Conservation (phyloP, 495 filamentous ascomycete genomes). For the Saxophila tyrrhenica region DNA sequence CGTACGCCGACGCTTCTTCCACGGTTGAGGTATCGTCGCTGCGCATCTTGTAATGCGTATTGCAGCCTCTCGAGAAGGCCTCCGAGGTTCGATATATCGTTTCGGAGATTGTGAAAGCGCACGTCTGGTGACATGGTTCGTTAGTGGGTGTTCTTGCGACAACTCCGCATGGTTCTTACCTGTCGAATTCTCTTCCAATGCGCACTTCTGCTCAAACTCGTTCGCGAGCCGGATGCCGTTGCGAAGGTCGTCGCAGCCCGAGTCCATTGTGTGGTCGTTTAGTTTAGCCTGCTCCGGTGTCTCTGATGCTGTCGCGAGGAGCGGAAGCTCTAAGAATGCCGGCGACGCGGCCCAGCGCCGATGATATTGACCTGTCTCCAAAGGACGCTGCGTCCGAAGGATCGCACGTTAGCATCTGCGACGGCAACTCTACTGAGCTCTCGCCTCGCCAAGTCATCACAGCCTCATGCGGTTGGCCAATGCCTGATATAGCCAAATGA, state of each 20-base stretch:
- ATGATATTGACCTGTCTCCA: too few species aligned
- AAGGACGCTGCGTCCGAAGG: too few species aligned
- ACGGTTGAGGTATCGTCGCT: background rate
- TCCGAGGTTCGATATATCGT: background rate
- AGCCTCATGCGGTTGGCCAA: too few species aligned
- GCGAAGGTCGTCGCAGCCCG: background rate
- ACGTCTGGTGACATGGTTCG: background rate
- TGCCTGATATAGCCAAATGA: too few species aligned
- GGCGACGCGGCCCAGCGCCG: too few species aligned
- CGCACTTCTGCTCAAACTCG: background rate
- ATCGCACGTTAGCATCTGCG: too few species aligned
- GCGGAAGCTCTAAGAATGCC: too few species aligned
- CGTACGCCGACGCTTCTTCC: background rate
- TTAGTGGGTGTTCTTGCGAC: background rate
- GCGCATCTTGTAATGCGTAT: background rate
- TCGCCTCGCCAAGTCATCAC: too few species aligned
- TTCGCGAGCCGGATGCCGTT: background rate
- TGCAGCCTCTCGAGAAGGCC: background rate
- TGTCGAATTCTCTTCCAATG: background rate
- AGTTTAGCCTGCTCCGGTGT: too few species aligned
- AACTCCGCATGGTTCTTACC: background rate
- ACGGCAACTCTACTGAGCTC: too few species aligned
- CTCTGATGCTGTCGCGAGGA: too few species aligned
- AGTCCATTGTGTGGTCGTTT: too few species aligned
- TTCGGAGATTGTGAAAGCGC: background rate